phyloP scores from a whole-genome alignment of 2,329 filamentous ascomycete genomes.

The Diplodia intermedia region DNA sequence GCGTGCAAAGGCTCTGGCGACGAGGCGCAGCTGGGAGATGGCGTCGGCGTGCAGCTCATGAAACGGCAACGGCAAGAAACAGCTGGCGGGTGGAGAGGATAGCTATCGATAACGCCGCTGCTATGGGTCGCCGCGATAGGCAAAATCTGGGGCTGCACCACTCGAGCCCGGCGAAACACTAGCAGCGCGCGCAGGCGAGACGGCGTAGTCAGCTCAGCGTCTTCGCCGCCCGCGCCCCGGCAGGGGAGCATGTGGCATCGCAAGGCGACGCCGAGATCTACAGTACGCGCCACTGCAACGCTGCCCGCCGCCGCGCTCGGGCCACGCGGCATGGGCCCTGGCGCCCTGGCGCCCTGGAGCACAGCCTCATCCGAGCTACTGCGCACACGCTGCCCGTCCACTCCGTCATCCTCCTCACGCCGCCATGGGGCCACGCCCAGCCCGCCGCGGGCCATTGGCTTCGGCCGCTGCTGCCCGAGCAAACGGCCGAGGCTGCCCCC shows the following conservation, averaged over 20 bases:
- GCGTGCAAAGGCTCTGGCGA: background rate
- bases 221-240: background rate
- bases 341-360: slow-evolving; percentile 12
- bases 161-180: slow-evolving; percentile 25
- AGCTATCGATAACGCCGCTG: slow-evolving; percentile 31
- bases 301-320: background rate
- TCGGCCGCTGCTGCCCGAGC: slow-evolving; percentile 23
- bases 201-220: slow-evolving; percentile 2
- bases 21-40: slow-evolving; percentile 30
- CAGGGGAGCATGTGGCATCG: slow-evolving; percentile 9
- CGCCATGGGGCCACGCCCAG: slow-evolving; percentile 16
- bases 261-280: slow-evolving; percentile 33
- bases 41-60: slow-evolving; percentile 30
- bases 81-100: slow-evolving; percentile 25
- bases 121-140: slow-evolving; percentile 29
- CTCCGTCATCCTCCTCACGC: slow-evolving; percentile 11
- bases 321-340: background rate
- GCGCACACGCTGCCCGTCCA: background rate
- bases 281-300: slow-evolving; percentile 30
- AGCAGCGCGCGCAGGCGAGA: slow-evolving; percentile 24
- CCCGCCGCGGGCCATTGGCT: background rate
- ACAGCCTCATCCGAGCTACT: slow-evolving; percentile 28
- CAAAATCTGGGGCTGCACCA: slow-evolving; percentile 29
- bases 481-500: slow-evolving; percentile 9
- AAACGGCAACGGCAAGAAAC: slow-evolving; percentile 32